phyloP scores from a whole-genome alignment of 1,139 yeast species.

The Saccharomyces hybrid region DNA sequence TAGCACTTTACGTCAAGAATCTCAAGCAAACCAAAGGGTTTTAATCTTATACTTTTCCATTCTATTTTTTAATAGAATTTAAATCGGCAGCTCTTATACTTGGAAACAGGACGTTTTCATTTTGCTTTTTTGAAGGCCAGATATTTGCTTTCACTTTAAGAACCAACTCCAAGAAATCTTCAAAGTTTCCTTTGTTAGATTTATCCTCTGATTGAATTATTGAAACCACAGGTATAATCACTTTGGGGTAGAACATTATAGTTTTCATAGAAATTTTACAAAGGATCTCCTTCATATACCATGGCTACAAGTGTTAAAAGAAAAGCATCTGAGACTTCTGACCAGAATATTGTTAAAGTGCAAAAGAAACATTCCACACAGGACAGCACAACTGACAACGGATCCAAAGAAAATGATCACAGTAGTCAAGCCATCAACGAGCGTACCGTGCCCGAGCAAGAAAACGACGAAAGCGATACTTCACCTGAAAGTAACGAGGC shows the following conservation, averaged over 20 bases:
- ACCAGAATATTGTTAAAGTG: background rate
- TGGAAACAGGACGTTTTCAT: background rate
- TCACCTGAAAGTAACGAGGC: slow-evolving; percentile 15
- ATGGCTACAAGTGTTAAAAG: slow-evolving; percentile 14
- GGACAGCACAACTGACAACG: slow-evolving; percentile 9
- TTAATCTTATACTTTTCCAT: background rate
- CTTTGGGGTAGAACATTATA: background rate
- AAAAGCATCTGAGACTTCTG: slow-evolving; percentile 10
- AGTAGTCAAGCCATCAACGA: slow-evolving; percentile 10
- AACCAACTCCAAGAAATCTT: background rate
- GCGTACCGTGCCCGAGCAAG: slow-evolving; percentile 9
- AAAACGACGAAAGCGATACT: slow-evolving; percentile 16
- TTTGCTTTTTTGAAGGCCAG: background rate
- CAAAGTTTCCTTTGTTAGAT: background rate
- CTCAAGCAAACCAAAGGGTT: background rate
- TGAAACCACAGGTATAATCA: background rate
- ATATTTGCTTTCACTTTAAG: background rate
- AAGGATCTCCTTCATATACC: background rate
- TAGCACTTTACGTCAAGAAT: background rate
- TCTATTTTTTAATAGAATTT: background rate
- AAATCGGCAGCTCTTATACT: background rate
- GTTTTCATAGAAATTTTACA: background rate
- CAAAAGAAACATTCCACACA: slow-evolving; percentile 1
- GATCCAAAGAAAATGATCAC: slow-evolving; percentile 14
- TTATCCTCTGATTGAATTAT: background rate